A percentile compares a stretch with the other conserved stretches of the same genome.
These are phyloP conservation scores for Botryotinia convoluta DNA, from an alignment of 2,329 filamentous ascomycete genomes.

Conservation along the genomic window DNA sequence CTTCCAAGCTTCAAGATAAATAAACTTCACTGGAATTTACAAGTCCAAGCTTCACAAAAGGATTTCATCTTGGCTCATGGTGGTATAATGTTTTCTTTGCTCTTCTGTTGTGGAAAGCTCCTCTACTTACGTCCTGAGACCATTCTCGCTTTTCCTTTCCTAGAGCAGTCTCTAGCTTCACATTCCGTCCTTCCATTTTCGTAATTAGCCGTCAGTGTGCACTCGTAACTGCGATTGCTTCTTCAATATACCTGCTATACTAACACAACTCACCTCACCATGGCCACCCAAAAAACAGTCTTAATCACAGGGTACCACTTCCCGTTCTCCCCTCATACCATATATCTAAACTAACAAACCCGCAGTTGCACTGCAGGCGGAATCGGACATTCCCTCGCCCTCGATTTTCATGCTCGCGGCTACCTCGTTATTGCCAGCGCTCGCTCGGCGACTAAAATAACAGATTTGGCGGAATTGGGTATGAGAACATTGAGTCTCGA, in stretches of 20 bases:
- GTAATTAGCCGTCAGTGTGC: not conserved
- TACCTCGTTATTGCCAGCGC: slow-evolving; percentile 44
- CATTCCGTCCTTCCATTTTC: not conserved
- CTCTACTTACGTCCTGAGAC: not conserved
- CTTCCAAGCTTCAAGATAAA: not conserved
- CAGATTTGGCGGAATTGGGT: slow-evolving; percentile 32
- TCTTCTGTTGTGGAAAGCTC: not conserved
- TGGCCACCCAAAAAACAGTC: not conserved
- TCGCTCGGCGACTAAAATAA: slow-evolving; percentile 39
- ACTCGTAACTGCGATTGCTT: not conserved
- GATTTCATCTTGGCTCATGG: not conserved
- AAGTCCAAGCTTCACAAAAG: not conserved
- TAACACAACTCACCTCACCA: not conserved
- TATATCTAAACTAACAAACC: not conserved
- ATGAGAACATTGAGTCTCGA: slow-evolving; percentile 44
- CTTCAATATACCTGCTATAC: not conserved
- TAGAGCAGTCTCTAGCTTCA: not conserved
- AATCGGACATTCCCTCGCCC: slow-evolving; percentile 43
- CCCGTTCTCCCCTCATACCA: not conserved
- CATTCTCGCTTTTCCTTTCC: not conserved
- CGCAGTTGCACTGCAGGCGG: slow-evolving; percentile 38
- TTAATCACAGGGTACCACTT: slow-evolving; percentile 7
- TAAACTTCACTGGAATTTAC: not conserved
- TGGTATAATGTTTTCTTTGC: not conserved
- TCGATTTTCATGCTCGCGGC: slow-evolving; percentile 41